Base-by-base conservation (phyloP, 1,139 yeast species). In the Saccharomyces hybrid region DNA sequence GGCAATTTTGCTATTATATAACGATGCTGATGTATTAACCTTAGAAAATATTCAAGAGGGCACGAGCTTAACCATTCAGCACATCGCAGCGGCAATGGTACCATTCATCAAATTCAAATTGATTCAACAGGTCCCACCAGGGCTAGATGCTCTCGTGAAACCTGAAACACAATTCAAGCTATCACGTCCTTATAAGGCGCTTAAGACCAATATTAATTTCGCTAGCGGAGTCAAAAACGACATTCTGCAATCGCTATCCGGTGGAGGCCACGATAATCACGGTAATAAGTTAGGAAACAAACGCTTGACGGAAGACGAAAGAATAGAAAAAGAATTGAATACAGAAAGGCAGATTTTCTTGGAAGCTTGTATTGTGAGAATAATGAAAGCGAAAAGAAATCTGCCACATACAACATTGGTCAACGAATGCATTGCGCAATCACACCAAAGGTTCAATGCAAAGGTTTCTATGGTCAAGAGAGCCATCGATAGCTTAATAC, bases 311-410 rank as follows among this genome's bases (percentile, higher is more conserved):
- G 98, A 93, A 65, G 82, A 82, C 47, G 91, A 84, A 52, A 96
- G 88, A 59, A 83, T 96, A 1, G 85, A 82, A 63, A 85, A 85
- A 71, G 96, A 90, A 67, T 82, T 93, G 59, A 90, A 85, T 62
- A 93, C 89, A 65, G 88, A 90, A 57, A 82, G 98, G 64, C 88
- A 85, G 74, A 82, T 87, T 67, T 85, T 85, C 73, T 77, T 93
- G 64, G 88, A 90, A 67, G 96, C 98, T 1, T 88, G 96, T 65
- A 89, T 93, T 72, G 99, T 93, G 48, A 81, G 99, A 65, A 88
- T 93, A 65, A 93, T 93, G 98, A 93, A 93, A 74, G 91, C 96
- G 1, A 81, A 97, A 66, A 87, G 90, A 71, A 78, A 77, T 51
- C 76, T 89, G 63, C 82, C 83, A 59, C 97, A 90, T 68, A 86